Evolutionary conservation across 768 basidiomycete genomes (phyloP).

Genomic region (Trametes maxima): DNA sequence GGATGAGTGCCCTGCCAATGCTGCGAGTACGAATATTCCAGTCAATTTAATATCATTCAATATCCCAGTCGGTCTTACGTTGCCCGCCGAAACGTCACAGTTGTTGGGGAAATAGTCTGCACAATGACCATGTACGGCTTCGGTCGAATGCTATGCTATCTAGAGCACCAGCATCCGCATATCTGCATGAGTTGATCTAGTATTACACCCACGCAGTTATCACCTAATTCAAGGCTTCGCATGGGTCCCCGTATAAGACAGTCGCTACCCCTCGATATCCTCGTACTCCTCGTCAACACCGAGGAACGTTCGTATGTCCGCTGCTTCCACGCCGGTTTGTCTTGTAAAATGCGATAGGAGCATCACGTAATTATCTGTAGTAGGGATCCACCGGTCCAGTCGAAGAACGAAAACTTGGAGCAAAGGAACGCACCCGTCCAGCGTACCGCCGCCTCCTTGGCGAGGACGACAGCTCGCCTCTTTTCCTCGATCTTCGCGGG

Average conservation of each 20-base stretch:
- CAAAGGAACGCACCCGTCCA: slow-evolving; percentile 78
- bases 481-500: slow-evolving; percentile 80
- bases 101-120: too few relatives aligned
- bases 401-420: too few relatives aligned
- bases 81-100: too few relatives aligned
- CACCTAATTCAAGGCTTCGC: too few relatives aligned
- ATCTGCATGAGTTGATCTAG: too few relatives aligned
- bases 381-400: not conserved
- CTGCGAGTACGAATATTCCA: too few relatives aligned
- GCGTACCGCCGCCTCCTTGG: slow-evolving; percentile 79
- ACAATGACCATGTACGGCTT: not conserved
- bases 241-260: too few relatives aligned
- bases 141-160: not conserved
- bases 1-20: too few relatives aligned
- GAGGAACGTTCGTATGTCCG: slow-evolving; percentile 68
- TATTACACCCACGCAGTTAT: too few relatives aligned
- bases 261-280: slow-evolving; percentile 45
- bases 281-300: slow-evolving; percentile 76
- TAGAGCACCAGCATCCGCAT: not conserved
- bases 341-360: slow-evolving; percentile 67
- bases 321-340: slow-evolving; percentile 56
- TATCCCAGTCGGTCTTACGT: too few relatives aligned
- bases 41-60: not conserved
- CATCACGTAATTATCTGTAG: slow-evolving; percentile 69
- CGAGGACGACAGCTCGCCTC: slow-evolving; percentile 68